phyloP scores from a whole-genome alignment of 495 filamentous ascomycete species.

The Penicillium macrosclerotiorum region DNA sequence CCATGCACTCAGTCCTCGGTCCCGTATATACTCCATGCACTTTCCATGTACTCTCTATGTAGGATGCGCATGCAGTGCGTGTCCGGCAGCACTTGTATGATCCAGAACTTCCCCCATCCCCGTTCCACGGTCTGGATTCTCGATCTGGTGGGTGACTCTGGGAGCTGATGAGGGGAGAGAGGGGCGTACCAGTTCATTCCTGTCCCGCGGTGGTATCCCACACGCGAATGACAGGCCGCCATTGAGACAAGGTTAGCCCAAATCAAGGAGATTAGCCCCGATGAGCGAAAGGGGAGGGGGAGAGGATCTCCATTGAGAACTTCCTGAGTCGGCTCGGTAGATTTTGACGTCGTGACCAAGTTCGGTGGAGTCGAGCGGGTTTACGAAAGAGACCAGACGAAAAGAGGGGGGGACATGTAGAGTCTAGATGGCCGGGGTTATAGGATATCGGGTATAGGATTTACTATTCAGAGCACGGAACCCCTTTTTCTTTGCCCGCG shows the following conservation, averaged over 20 bases:
- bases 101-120: neutral
- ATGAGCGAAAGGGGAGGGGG: neutral
- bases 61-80: too few relatives aligned
- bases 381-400: conserved; percentile 3
- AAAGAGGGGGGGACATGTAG: neutral
- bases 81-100: too few relatives aligned
- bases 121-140: neutral
- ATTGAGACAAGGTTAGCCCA: conserved; percentile 15
- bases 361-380: neutral
- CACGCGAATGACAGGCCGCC: conserved; percentile 17
- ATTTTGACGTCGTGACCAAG: conserved; percentile 9
- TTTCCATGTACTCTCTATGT: too few relatives aligned
- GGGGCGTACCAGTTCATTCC: neutral
- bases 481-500: too few relatives aligned
- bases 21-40: too few relatives aligned
- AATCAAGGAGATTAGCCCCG: conserved; percentile 12
- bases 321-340: conserved; percentile 15
- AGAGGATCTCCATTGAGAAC: conserved; percentile 5
- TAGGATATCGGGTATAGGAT: neutral
- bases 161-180: neutral
- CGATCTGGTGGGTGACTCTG: neutral
- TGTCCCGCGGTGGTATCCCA: neutral
- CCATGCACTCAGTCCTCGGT: too few relatives aligned
- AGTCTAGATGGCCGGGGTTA: too few relatives aligned
- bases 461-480: too few relatives aligned